Conservation (phyloP, 768 basidiomycete species). For the Nevesoporus exiguus region DNA sequence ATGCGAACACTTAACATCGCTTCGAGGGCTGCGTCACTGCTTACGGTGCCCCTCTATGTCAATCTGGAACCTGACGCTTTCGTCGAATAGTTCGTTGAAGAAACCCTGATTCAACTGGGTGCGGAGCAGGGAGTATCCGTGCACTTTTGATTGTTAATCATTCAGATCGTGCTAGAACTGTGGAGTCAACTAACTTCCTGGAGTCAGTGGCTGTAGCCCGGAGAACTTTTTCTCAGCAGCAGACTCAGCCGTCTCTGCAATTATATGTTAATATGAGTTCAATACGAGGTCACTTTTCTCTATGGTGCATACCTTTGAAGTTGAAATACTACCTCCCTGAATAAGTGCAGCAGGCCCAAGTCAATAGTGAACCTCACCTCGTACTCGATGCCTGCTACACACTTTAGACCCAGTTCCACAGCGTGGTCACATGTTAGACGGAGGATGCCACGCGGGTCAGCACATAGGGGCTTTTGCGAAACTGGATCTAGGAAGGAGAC, state of each 20-base stretch:
- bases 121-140: conserved; percentile 91
- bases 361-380: conserved; percentile 55
- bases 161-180: background rate
- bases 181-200: conserved; percentile 70
- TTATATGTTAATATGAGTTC: conserved; percentile 4
- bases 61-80: conserved; percentile 67
- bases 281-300: background rate
- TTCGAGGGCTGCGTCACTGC: conserved; percentile 14
- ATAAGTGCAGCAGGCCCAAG: conserved; percentile 3
- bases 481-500: conserved; percentile 88
- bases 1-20: conserved; percentile 2
- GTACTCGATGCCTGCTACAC: conserved; percentile 88
- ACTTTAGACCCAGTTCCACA: conserved; percentile 48
- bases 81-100: conserved; percentile 86
- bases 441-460: conserved; percentile 85
- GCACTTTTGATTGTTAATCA: conserved; percentile 54
- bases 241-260: conserved; percentile 74
- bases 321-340: conserved; percentile 75
- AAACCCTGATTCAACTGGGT: conserved; percentile 88
- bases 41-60: conserved; percentile 84
- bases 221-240: conserved; percentile 75
- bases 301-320: conserved; percentile 64
- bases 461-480: conserved; percentile 69
- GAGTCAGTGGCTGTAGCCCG: conserved; percentile 74
- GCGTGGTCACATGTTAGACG: conserved; percentile 53